Evolutionary conservation across 768 basidiomycete species (phyloP).

Genomic region (Phylloporus sp.): DNA sequence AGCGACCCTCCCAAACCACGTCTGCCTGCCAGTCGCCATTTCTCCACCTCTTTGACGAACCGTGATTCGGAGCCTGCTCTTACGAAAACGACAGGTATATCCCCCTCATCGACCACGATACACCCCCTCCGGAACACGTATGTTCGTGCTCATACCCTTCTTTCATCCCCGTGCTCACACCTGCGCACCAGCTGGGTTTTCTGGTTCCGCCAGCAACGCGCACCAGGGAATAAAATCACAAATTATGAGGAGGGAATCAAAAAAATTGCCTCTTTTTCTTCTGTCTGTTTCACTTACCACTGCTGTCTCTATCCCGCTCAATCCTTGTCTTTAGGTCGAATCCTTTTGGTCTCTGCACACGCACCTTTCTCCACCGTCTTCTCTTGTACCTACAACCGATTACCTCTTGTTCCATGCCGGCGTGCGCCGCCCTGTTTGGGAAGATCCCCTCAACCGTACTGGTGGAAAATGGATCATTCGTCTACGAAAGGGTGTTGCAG

Average conservation of each 20-base stretch:
- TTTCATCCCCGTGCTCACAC: slow-evolving; percentile 13
- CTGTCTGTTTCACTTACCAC: slow-evolving; percentile 44
- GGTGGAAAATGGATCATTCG: slow-evolving; percentile 97
- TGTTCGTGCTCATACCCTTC: slow-evolving; percentile 42
- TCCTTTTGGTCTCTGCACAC: slow-evolving; percentile 96
- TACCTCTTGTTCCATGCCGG: slow-evolving; percentile 88
- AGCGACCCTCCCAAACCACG: slow-evolving; percentile 39
- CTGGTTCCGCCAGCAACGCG: slow-evolving; percentile 88
- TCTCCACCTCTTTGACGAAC: slow-evolving; percentile 58
- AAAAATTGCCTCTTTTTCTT: slow-evolving; percentile 85
- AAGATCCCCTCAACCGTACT: slow-evolving; percentile 81
- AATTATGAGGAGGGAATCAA: slow-evolving; percentile 96
- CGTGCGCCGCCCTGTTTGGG: slow-evolving; percentile 90
- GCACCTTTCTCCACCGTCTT: slow-evolving; percentile 82
- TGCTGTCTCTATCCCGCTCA: slow-evolving; percentile 5
- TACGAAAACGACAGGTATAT: slow-evolving; percentile 37
- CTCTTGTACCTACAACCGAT: slow-evolving; percentile 85
- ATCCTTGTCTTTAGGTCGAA: slow-evolving; percentile 60
- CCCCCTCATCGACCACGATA: slow-evolving; percentile 36
- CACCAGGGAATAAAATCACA: slow-evolving; percentile 83
- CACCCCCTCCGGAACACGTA: slow-evolving; percentile 87
- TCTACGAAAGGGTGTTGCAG: slow-evolving; percentile 84
- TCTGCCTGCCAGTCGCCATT: slow-evolving; percentile 64
- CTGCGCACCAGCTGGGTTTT: slow-evolving; percentile 69
- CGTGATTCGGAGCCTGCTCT: slow-evolving; percentile 30